A percentile compares a stretch with the other conserved stretches of the same genome.
These are phyloP conservation scores for Wakefieldia striispora DNA, from an alignment of 768 basidiomycete species.

Conservation along the genomic window DNA sequence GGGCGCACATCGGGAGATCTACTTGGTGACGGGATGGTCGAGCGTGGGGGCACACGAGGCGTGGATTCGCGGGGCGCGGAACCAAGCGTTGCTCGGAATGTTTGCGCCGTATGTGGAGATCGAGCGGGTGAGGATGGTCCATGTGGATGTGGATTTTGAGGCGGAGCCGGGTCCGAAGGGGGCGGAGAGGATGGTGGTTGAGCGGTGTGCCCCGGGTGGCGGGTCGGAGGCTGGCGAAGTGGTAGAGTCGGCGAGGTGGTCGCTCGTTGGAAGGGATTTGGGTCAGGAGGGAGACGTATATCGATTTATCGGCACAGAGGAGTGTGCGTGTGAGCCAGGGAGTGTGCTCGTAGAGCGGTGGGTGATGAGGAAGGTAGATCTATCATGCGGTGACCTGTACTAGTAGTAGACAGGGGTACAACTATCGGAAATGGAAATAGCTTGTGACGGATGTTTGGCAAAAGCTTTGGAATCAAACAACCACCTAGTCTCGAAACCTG, in stretches of 20 bases:
- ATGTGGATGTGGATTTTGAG: conserved; percentile 39
- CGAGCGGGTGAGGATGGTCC: conserved; percentile 32
- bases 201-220: background rate
- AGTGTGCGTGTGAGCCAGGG: background rate
- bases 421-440: background rate
- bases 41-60: conserved; percentile 38
- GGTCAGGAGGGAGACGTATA: conserved; percentile 8
- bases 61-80: conserved; percentile 42
- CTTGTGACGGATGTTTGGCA: conserved; percentile 19
- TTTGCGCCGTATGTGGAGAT: conserved; percentile 33
- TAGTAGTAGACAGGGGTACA: background rate
- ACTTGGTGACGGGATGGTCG: conserved; percentile 46
- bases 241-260: background rate
- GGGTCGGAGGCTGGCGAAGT: too few species aligned
- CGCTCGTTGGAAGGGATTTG: conserved; percentile 16
- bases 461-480: conserved; percentile 29
- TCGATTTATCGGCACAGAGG: conserved; percentile 5
- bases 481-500: conserved; percentile 7
- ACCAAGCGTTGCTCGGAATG: conserved; percentile 36
- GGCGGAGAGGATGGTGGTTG: conserved; percentile 2
- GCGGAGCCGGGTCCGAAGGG: conserved; percentile 24
- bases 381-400: background rate
- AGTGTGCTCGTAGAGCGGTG: background rate
- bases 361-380: conserved; percentile 9
- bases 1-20: conserved; percentile 23